Base-by-base conservation (phyloP, 129 eudicot species). In the Helianthus tuberosus region DNA sequence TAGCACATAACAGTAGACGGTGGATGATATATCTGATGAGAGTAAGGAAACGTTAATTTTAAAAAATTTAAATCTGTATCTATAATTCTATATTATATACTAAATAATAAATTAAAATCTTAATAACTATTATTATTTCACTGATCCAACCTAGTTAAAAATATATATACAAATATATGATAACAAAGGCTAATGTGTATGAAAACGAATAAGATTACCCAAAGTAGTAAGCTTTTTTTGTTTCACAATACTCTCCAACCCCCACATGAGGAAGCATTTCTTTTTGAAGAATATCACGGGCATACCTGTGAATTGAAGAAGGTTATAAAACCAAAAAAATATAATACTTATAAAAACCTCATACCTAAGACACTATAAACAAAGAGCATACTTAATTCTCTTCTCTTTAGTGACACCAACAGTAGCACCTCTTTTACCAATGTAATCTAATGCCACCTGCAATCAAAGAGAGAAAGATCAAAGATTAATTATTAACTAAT, bases 231-330 rank as follows among this genome's bases (percentile, higher is more conserved):
- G 97, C 99, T 72, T 94, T 94, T 83, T 94, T 94, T 44, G 97
- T 94, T 78, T 94, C 99, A 76, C 99, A 94, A 54, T 88, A 85
- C 69, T 88, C 98, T 44, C 96, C 97, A 78, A 88, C 93, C 6
- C 97, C 99, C 54, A 91, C 99, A 80, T 94, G 99, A 48, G 99
- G 99, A 75, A 94, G 99, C 99, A 94, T 94, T 80, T 94, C 97
- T 70, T 83, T 94, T 65, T 94, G 97, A 52, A 94, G 97, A 64
- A 94, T 94, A 69, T 94, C 99, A 55, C 79, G 90, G 0, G 99
- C 99, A 80, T 90, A 88, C 87, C 97, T 91, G 88, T 55, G 47
- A 57, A 73, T 68, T 8, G 63, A 46, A 16, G 71, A 52, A 38
- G 35, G 14, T 54, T 15, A 20, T 58, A 10, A 68, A 49, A 27